Base-by-base conservation (phyloP, 2,329 filamentous ascomycete genomes). In the Fusarium floridanum region DNA sequence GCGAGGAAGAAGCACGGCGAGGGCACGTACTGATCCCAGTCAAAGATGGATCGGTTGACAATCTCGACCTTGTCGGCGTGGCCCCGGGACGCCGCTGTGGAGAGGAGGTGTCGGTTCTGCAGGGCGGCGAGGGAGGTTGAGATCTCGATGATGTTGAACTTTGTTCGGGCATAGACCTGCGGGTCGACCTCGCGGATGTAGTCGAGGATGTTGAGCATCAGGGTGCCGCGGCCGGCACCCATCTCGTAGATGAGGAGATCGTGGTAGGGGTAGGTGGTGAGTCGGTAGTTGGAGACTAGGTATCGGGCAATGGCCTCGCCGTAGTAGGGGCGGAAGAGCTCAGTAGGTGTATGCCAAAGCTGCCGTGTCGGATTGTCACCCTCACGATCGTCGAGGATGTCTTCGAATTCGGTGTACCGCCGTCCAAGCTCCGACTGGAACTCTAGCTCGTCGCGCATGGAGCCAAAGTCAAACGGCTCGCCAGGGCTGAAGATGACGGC, bases 221-320 rank as follows among this genome's bases (percentile, higher is more conserved):
- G 90, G 0, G 97, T 99, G 72, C 97, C 97, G 79, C 98, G 96
- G 78, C 97, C 97, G 43, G 97, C 97, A 62, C 97, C 97, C 93
- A 99, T 97, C 83, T 99, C 97, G 88, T 98, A 99, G 82, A 99
- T 97, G 78, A 97, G 94, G 62, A 99, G 90, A 84, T 99, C 97
- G 84, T 98, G 92, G 86, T 98, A 98, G 3, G 97, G 97, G 82
- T 97, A 98, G 66, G 95, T 91, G 53, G 94, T 94, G 81, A 98
- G 91, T 82, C 97, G 95, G 88, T 99, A 99, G 86, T 99, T 98
- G 76, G 94, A 92, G 76, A 98, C 92, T 53, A 99, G 90, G 83
- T 98, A 98, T 22, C 96, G 92, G n/a, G 96, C 97, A 76, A 99
- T 94, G 37, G 97, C 94, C 86, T 99, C 95, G 80, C 96, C 97